Base-by-base conservation (phyloP, 106 monocot genomes). In the Dioscorea dumetorum region DNA sequence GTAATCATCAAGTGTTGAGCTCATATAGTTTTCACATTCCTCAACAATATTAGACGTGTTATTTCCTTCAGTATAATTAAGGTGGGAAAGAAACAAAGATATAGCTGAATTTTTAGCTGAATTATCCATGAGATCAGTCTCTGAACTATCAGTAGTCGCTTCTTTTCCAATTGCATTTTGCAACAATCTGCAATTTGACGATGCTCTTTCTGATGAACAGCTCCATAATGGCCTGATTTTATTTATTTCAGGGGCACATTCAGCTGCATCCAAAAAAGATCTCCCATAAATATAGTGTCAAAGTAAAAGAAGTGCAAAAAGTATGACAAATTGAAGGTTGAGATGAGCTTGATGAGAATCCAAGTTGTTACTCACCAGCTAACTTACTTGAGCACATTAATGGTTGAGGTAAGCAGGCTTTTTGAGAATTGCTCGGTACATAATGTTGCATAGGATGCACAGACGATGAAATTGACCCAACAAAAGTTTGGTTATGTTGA, bases 71-170 rank as follows among this genome's bases (percentile, higher is more conserved):
- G 59, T 75, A 41, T 66, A 59, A 66, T 68, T 75, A 61, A 88
- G 81, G 60, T 95, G 81, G 52, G 91, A 91, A 65, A 85, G 88
- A 79, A 91, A 87, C 64, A 80, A 66, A 50, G 88, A 88, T 31
- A 88, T 83, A n/a, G 75, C 60, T 67, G 88, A 81, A 78, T 77
- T 72, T 22, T 86, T 85, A 48, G 74, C 54, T 62, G 63, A 61
- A 73, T 70, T 76, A 41, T 48, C 65, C 12, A 22, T 65, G 69
- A 68, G 67, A 9, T 76, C 82, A 50, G 62, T 69, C 41, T 50
- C 18, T 57, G 74, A 79, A 57, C 76, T 57, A 61, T 48, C 13
- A 48, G 61, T 48, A 32, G 33, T 35, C 34, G 59, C 49, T 70
- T 68, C 56, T 61, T 63, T 72, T 66, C 33, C 56, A 73, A 20